These are phyloP conservation scores for Plasmopara halstedii DNA, from an alignment of 352 stramenopile species.

Conservation along the genomic window DNA sequence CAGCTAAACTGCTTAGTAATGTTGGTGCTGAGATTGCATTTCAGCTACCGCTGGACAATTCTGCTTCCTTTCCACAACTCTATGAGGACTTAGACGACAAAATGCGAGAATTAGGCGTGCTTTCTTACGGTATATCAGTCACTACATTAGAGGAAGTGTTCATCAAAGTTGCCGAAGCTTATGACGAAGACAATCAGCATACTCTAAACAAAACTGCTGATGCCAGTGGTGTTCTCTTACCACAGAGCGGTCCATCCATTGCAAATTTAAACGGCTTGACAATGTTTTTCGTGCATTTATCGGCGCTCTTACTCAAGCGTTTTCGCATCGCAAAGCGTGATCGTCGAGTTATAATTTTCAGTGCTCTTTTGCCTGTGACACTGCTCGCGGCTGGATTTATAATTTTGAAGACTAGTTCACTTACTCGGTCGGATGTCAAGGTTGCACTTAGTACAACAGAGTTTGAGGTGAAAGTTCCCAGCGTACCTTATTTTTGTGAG, in stretches of 20 bases:
- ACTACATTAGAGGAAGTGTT: constrained; percentile 88
- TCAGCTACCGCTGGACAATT: constrained; percentile 55
- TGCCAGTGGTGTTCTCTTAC: not conserved
- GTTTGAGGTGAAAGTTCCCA: constrained; percentile 18
- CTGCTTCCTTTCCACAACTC: constrained; percentile 47
- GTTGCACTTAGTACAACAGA: constrained; percentile 29
- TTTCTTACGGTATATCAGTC: constrained; percentile 84
- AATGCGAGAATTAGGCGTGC: constrained; percentile 29
- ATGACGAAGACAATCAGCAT: constrained; percentile 43
- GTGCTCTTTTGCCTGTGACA: constrained; percentile 61
- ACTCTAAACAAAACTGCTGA: constrained; percentile 33
- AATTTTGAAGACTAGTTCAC: constrained; percentile 55
- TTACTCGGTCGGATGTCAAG: constrained; percentile 41
- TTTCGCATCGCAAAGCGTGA: constrained; percentile 88
- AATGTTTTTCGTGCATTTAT: constrained; percentile 83
- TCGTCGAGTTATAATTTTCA: constrained; percentile 84
- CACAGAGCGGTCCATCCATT: constrained; percentile 8
- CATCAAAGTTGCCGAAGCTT: constrained; percentile 77
- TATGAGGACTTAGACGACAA: constrained; percentile 61
- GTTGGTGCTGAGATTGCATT: constrained; percentile 76
- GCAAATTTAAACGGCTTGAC: constrained; percentile 16
- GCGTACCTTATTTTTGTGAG: constrained; percentile 44
- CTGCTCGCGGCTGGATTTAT: constrained; percentile 78
- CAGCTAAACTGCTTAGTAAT: constrained; percentile 61
- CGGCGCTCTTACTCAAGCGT: constrained; percentile 85